Conservation (phyloP, 345 rosid genomes). For the Geranium brycei region DNA sequence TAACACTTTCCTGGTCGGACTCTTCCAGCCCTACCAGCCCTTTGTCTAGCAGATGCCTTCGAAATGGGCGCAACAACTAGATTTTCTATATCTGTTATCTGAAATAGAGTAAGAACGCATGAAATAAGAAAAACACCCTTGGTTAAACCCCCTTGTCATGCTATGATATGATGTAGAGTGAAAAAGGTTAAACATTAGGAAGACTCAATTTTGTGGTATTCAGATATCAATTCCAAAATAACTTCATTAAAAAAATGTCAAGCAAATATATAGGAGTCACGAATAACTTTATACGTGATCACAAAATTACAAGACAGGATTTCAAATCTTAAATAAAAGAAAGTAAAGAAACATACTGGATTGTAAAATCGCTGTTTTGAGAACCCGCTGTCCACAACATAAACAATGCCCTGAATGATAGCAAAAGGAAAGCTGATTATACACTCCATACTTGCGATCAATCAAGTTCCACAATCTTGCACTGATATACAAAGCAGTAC, state of each 20-base stretch:
- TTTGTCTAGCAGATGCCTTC: slow-evolving; percentile 93
- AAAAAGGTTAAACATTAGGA: not conserved
- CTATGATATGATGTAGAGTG: not conserved
- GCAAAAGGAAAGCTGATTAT: slow-evolving; percentile 12
- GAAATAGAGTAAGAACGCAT: slow-evolving; percentile 10
- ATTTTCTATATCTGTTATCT: slow-evolving; percentile 89
- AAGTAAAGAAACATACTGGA: slow-evolving; percentile 44
- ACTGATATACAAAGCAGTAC: slow-evolving; percentile 17
- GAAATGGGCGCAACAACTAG: slow-evolving; percentile 90
- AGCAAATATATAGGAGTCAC: not conserved
- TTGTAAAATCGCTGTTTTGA: slow-evolving; percentile 91
- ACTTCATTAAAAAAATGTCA: not conserved
- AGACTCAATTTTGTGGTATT: not conserved
- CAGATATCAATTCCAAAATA: not conserved
- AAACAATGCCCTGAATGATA: slow-evolving; percentile 65
- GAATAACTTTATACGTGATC: not conserved
- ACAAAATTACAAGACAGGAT: slow-evolving; percentile 1
- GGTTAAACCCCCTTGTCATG: not conserved
- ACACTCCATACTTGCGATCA: slow-evolving; percentile 2
- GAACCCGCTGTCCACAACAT: slow-evolving; percentile 93
- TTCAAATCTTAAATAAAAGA: slow-evolving; percentile 3
- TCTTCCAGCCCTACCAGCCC: slow-evolving; percentile 97
- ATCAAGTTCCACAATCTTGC: slow-evolving; percentile 1
- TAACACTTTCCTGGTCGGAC: slow-evolving; percentile 93
- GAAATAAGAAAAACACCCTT: not conserved